Evolutionary conservation across 352 stramenopile species (phyloP), one percentile per base, ranked within the genome.

Genomic region (Phytophthora tubulina): DNA sequence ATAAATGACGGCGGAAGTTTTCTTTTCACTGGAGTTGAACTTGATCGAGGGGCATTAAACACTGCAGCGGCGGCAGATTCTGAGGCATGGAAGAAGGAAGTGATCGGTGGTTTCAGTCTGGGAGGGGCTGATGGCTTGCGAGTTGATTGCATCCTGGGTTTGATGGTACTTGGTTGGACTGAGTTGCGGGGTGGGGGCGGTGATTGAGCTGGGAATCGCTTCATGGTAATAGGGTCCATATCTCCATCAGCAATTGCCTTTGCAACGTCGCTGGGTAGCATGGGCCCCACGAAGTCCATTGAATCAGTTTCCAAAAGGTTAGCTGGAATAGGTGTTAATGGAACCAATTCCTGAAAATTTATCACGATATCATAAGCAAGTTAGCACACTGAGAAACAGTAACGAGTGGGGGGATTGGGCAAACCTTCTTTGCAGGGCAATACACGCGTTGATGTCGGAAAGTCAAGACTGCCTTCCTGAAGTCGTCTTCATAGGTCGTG

Each of bases 381-480:
- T 75, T 36, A 50, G 39, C 48, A 50, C 15, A 56, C 21, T 32
- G 21, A 17, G 33, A 49, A 52, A 38, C 8, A 39, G 17, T 32
- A 38, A 32, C 9, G 14, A 35, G 33, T 7, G 21, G n/a, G 0
- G 14, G 11, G n/a, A 41, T 32, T 49, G 4, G 14, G 48, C 69
- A 17, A 58, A 93, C 85, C 72, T 91, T 70, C 41, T 73, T 75
- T 11, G 45, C 63, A 11, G 86, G 86, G 39, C 90, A 86, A 70
- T 82, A 94, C 27, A 94, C 85, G 3, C 84, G 81, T 60, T 94
- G 86, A 58, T 93, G 84, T 1, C 75, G 81, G 59, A 94, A 94
- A 14, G 86, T 94, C 39, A 91, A 75, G 8, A 82, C 49, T 14
- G 86, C 85, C 53, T 80, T 78, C 52, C 69, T 76, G 55, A 94